Evolutionary conservation across 768 basidiomycete genomes (phyloP), one percentile per base, ranked within the genome.

Genomic region (Tephrocybe sp.): DNA sequence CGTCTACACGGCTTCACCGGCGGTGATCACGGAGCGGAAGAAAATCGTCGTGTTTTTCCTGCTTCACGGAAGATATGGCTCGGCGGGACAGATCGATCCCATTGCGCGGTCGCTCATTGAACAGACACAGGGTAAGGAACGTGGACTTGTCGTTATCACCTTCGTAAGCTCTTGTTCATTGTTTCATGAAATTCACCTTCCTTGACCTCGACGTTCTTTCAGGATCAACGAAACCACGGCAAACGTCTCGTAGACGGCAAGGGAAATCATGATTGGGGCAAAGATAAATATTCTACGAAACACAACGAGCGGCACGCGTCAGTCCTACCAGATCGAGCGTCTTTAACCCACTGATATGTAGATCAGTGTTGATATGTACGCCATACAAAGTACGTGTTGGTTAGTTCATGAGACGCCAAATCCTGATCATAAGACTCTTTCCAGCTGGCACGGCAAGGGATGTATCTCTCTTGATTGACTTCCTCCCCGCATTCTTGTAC

Each of bases 391-490:
- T 76, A 52, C 44, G 67, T 9, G 9, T 26, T 37, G 34, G 32
- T 18, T 15, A 21, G 24, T 38, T 30, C 37, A 31, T 16, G 26
- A 16, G 11, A 11, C 16, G 9, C 25, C 18, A 6, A 26, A 32
- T 28, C 8, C 19, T 28, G 21, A 32, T 34, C 41, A 44, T 19
- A 27, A 53, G 19, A 27, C 13, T 26, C 15, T 8, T 19, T 18
- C n/a, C 37, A 77, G 75, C 61, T 43, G 91, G 90, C 1, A 86
- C 90, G 0, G 81, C 83, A 2, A 70, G 76, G 30, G 93, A 95
- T 59, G 77, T 93, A 6, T 86, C 87, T 0, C 84, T 87, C 68
- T 64, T 95, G 50, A 86, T 93, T 44, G 90, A 94, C 61, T 85
- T 89, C 57, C 72, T 95, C 3, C 82, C 86, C 1, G 66, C 82